Conservation (phyloP, 106 monocot species). For the Iris macrosiphon region DNA sequence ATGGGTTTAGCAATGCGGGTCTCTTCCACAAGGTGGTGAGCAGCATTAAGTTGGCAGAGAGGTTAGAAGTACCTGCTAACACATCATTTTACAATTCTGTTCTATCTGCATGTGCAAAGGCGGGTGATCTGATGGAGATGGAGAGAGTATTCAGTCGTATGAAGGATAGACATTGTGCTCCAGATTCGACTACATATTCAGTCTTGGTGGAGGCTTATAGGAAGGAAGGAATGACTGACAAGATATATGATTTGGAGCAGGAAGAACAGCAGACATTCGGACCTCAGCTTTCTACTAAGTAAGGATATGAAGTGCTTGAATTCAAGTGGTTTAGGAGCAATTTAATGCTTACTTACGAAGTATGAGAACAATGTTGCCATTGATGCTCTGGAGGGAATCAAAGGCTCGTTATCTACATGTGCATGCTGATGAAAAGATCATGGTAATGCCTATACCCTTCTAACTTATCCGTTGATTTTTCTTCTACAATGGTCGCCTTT, state of each 20-base stretch:
- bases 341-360: no score
- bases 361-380: no score
- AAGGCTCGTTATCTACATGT: no score
- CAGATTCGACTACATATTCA: conserved; percentile 51
- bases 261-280: conserved; percentile 20
- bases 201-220: conserved; percentile 62
- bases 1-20: conserved; percentile 72
- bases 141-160: conserved; percentile 85
- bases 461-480: no score
- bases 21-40: conserved; percentile 85
- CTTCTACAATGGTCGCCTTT: no score
- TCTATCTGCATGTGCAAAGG: conserved; percentile 79
- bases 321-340: no score
- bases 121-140: conserved; percentile 93
- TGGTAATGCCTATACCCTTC: no score
- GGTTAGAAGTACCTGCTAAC: conserved; percentile 42
- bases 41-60: conserved; percentile 76
- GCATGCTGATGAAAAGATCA: no score
- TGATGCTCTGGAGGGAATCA: no score
- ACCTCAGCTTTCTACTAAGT: conserved; percentile 24
- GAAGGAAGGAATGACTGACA: conserved; percentile 89
- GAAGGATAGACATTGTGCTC: conserved; percentile 51
- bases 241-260: conserved; percentile 68
- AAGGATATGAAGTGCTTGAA: no score
- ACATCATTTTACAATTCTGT: conserved; percentile 75